phyloP scores from a whole-genome alignment of 148 eudicot species.

The Talinum fruticosum region DNA sequence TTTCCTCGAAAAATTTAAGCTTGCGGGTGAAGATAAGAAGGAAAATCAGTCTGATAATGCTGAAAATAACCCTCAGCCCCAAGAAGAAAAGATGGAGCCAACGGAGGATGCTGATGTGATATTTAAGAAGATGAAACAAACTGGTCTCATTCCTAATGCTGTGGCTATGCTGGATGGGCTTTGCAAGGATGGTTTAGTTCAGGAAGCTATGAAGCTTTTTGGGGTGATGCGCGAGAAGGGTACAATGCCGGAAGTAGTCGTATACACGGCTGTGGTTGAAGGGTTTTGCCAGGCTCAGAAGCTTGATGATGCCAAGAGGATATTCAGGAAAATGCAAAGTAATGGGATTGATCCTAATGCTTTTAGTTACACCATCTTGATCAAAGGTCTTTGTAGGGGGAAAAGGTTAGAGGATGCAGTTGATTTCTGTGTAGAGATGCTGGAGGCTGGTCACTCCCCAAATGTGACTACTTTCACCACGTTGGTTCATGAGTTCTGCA shows the following conservation, averaged over 20 bases:
- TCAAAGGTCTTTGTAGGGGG: conserved; percentile 54
- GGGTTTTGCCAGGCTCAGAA: conserved; percentile 85
- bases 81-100: conserved; percentile 32
- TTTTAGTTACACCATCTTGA: conserved; percentile 58
- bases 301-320: conserved; percentile 68
- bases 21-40: conserved; percentile 30
- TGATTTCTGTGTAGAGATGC: conserved; percentile 58
- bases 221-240: conserved; percentile 89
- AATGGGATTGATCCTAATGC: conserved; percentile 77
- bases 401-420: conserved; percentile 71
- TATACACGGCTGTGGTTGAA: conserved; percentile 88
- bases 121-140: conserved; percentile 87
- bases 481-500: conserved; percentile 67
- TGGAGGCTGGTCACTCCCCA: conserved; percentile 80
- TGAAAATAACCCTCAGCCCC: background rate
- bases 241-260: conserved; percentile 81
- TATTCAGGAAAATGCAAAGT: conserved; percentile 79
- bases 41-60: conserved; percentile 6
- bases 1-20: conserved; percentile 73
- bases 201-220: conserved; percentile 90
- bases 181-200: conserved; percentile 84
- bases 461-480: conserved; percentile 59
- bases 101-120: conserved; percentile 72
- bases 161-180: conserved; percentile 94
- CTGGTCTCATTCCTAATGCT: conserved; percentile 82